A percentile compares a stretch with the other conserved stretches of the same genome.
phyloP scores from a whole-genome alignment of 75 land plant genomes.

The Pseudotsuga menziesii region DNA sequence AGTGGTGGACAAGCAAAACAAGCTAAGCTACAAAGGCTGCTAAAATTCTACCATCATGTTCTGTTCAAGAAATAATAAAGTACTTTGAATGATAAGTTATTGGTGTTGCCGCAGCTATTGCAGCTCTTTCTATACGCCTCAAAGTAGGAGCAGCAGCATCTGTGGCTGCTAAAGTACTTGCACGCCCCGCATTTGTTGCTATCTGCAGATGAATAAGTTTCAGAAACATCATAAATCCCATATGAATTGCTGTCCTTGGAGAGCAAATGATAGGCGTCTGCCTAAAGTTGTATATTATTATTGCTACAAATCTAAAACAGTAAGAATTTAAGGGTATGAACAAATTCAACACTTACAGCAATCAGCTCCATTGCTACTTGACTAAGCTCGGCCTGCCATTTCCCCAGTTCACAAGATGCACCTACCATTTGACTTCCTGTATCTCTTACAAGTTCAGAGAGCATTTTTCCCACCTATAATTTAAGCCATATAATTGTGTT shows the following conservation, averaged over 20 bases:
- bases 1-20: background rate
- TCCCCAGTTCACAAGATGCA: conserved; percentile 63
- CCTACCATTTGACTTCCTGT: conserved; percentile 61
- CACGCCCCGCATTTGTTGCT: conserved; percentile 96
- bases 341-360: conserved; percentile 49
- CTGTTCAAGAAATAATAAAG: background rate
- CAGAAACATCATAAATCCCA: background rate
- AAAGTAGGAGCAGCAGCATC: conserved; percentile 99
- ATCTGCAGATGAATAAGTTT: conserved; percentile 41
- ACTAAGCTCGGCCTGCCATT: conserved; percentile 92
- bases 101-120: conserved; percentile 99
- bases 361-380: conserved; percentile 95
- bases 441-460: conserved; percentile 93
- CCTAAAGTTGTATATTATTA: background rate
- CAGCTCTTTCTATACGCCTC: conserved; percentile 97
- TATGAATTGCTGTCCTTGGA: background rate
- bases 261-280: background rate
- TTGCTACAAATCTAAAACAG: background rate
- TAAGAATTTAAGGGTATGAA: background rate
- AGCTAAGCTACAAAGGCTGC: conserved; percentile 6
- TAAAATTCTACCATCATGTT: background rate
- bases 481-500: background rate
- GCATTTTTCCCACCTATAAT: conserved; percentile 91
- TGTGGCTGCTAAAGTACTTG: conserved; percentile 87
- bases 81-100: conserved; percentile 92